Conservation (phyloP, 1,284 basidiomycete species). For the Microstroma glucosiphilum region DNA sequence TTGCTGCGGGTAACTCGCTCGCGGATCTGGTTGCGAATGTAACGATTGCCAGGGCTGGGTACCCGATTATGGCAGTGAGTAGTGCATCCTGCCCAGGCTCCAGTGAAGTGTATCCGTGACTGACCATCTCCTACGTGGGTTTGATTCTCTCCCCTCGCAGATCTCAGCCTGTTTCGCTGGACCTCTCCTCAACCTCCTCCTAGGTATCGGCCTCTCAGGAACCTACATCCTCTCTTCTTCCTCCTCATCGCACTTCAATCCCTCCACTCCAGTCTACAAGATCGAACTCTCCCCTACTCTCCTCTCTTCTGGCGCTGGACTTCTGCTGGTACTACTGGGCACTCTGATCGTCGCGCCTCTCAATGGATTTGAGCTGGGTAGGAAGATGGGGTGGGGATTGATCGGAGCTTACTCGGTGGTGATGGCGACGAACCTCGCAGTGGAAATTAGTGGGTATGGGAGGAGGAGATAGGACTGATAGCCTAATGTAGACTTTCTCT, state of each 20-base stretch:
- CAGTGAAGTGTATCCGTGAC: background rate
- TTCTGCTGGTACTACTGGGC: conserved; percentile 66
- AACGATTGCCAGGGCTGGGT: conserved; percentile 57
- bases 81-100: no score
- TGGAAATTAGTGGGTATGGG: conserved; percentile 24
- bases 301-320: conserved; percentile 71
- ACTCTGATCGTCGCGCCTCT: conserved; percentile 79
- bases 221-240: conserved; percentile 21
- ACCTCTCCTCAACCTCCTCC: conserved; percentile 92
- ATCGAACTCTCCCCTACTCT: conserved; percentile 77
- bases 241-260: background rate
- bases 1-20: conserved; percentile 89
- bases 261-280: conserved; percentile 53
- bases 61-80: conserved; percentile 50
- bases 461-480: background rate
- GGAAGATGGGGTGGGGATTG: conserved; percentile 71
- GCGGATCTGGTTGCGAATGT: conserved; percentile 96
- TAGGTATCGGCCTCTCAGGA: conserved; percentile 76
- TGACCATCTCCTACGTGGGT: background rate
- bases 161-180: conserved; percentile 90
- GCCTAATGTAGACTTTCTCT: no score
- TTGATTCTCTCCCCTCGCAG: no score
- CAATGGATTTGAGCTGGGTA: conserved; percentile 72
- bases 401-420: conserved; percentile 62
- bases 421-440: conserved; percentile 35